Conservation (phyloP, 805 yeast genomes). For the Phaffomyces opuntiae region DNA sequence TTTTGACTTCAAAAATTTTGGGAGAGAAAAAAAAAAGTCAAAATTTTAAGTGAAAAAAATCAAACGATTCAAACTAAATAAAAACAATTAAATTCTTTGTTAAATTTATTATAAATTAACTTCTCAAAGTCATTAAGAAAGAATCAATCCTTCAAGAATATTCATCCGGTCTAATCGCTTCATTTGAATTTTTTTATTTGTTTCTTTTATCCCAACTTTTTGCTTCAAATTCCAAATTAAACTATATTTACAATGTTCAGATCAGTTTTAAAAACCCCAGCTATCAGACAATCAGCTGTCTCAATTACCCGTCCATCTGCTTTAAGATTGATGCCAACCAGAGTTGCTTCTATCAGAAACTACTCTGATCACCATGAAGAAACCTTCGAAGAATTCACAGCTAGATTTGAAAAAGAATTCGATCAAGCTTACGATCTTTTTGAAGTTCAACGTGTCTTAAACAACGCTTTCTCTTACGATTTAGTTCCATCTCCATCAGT, state of each 20-base stretch:
- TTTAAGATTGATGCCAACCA: conserved; percentile 10
- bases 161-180: too few species aligned
- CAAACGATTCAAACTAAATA: conserved; percentile 6
- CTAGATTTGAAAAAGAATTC: conserved; percentile 88
- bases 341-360: conserved; percentile 40
- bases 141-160: neutral
- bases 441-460: conserved; percentile 89
- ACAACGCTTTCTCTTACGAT: conserved; percentile 97
- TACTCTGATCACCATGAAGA: conserved; percentile 84
- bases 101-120: neutral
- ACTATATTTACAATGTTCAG: conserved; percentile 10
- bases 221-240: too few species aligned
- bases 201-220: too few species aligned
- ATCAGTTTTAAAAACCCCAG: conserved; percentile 16
- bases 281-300: conserved; percentile 12
- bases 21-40: conserved; percentile 4
- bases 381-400: conserved; percentile 89
- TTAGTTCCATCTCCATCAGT: conserved; percentile 97
- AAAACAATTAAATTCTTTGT: neutral
- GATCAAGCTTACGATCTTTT: conserved; percentile 87
- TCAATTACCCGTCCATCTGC: conserved; percentile 14
- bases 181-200: too few species aligned
- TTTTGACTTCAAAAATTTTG: neutral
- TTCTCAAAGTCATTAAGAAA: neutral
- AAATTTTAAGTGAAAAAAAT: conserved; percentile 3